phyloP scores from a whole-genome alignment of 1,139 yeast species.

The Taiozyma sp. region DNA sequence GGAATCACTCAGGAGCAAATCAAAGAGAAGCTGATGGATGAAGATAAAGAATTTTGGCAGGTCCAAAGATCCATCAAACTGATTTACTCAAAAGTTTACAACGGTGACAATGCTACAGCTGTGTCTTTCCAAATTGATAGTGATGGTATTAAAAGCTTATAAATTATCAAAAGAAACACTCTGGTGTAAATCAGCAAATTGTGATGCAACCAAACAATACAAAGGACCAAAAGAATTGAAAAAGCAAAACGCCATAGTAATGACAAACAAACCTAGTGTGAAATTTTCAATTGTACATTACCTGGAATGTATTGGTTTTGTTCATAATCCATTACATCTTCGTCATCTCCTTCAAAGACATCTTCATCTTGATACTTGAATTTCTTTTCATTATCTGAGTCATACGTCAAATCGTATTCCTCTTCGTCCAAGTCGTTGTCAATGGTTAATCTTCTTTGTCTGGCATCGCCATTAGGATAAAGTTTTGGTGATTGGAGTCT shows the following conservation, averaged over 20 bases:
- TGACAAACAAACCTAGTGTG: not conserved
- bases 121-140: constrained; percentile 25
- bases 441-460: constrained; percentile 27
- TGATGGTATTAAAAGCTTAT: constrained; percentile 23
- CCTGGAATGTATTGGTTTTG: constrained; percentile 17
- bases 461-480: constrained; percentile 11
- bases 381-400: constrained; percentile 27
- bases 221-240: not conserved
- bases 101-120: constrained; percentile 16
- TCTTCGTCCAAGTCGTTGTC: constrained; percentile 39
- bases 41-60: constrained; percentile 13
- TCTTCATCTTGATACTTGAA: constrained; percentile 21
- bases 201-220: not conserved
- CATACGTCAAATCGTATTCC: constrained; percentile 41
- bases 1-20: not conserved
- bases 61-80: constrained; percentile 30
- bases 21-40: constrained; percentile 10
- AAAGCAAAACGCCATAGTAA: not conserved
- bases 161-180: not conserved
- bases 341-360: constrained; percentile 21
- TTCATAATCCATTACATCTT: constrained; percentile 21
- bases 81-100: constrained; percentile 31
- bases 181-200: not conserved
- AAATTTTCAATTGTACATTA: constrained; percentile 14
- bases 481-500: constrained; percentile 26